Percentiles rank a stretch among this genome's conserved stretches.
These are phyloP conservation scores for Endocalyx cinctus DNA, from an alignment of 2,329 filamentous ascomycete species.

Conservation along the genomic window DNA sequence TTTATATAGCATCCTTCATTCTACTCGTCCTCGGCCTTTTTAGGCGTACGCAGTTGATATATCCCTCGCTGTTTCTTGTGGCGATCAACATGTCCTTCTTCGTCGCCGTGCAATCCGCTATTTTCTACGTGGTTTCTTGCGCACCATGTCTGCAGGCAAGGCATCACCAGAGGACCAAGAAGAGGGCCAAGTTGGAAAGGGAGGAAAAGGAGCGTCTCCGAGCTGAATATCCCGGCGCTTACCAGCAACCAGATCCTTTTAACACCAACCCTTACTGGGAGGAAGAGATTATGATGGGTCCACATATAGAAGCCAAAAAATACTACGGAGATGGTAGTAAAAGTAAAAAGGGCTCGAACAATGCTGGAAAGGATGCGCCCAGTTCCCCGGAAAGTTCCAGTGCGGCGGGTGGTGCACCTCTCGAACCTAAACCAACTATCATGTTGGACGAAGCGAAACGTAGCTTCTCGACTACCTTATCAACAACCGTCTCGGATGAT, in stretches of 20 bases:
- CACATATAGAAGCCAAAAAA: slow-evolving; percentile 54
- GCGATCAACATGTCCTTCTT: slow-evolving; percentile 50
- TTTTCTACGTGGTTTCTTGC: slow-evolving; percentile 75
- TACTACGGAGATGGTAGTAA: slow-evolving; percentile 44
- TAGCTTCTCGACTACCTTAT: slow-evolving; percentile 32
- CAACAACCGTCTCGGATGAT: slow-evolving; percentile 43
- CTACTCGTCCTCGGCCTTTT: no score
- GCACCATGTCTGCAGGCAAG: slow-evolving; percentile 71
- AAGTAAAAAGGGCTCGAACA: slow-evolving; percentile 57
- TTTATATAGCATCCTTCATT: no score
- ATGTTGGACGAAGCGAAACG: slow-evolving; percentile 41
- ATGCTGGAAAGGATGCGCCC: slow-evolving; percentile 51
- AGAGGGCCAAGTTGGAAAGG: slow-evolving; percentile 64
- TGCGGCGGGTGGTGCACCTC: slow-evolving; percentile 31
- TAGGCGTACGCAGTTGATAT: no score
- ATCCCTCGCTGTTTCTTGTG: no score
- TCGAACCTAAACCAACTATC: slow-evolving; percentile 39
- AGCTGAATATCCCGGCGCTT: slow-evolving; percentile 66
- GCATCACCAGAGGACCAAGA: slow-evolving; percentile 65
- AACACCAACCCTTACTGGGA: slow-evolving; percentile 86
- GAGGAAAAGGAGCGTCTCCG: slow-evolving; percentile 61
- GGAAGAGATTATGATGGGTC: slow-evolving; percentile 80
- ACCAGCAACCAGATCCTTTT: slow-evolving; percentile 77
- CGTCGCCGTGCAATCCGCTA: slow-evolving; percentile 65
- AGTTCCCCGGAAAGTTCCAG: slow-evolving; percentile 23